Evolutionary conservation across 2,329 filamentous ascomycete genomes (phyloP).

Genomic region (Pyricularia pennisetigena): DNA sequence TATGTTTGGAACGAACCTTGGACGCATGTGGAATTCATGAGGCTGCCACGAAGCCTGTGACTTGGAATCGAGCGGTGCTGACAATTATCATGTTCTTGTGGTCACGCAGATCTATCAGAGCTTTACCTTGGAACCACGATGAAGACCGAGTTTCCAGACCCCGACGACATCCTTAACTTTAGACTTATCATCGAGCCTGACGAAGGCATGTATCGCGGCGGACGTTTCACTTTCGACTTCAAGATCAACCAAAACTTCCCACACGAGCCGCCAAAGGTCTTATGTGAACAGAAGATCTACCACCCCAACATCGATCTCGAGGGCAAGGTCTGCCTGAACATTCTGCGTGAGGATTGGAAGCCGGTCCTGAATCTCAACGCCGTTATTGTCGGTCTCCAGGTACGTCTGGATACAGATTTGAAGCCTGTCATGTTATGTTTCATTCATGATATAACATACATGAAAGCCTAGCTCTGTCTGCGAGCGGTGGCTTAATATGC

Average conservation of each 20-base stretch:
- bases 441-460: background rate
- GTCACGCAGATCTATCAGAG: slow-evolving; percentile 61
- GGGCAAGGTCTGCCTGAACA: slow-evolving; percentile 97
- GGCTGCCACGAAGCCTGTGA: background rate
- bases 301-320: slow-evolving; percentile 98
- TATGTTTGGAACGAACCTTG: slow-evolving; percentile 23
- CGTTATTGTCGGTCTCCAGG: slow-evolving; percentile 91
- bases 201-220: slow-evolving; percentile 81
- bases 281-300: slow-evolving; percentile 96
- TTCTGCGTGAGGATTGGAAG: slow-evolving; percentile 97
- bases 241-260: slow-evolving; percentile 91
- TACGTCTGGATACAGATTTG: slow-evolving; percentile 24
- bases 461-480: background rate
- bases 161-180: slow-evolving; percentile 81
- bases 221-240: slow-evolving; percentile 83
- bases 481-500: too few species aligned
- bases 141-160: slow-evolving; percentile 71
- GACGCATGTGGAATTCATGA: background rate
- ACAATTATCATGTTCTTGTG: background rate
- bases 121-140: slow-evolving; percentile 70
- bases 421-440: too few species aligned
- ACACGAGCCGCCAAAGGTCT: slow-evolving; percentile 95
- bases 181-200: slow-evolving; percentile 73
- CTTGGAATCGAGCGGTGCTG: background rate
- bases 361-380: slow-evolving; percentile 94